A percentile compares a stretch with the other conserved stretches of the same genome.
Conservation (phyloP, 352 stramenopile genomes). For the Phytophthora fragariaefolia region DNA sequence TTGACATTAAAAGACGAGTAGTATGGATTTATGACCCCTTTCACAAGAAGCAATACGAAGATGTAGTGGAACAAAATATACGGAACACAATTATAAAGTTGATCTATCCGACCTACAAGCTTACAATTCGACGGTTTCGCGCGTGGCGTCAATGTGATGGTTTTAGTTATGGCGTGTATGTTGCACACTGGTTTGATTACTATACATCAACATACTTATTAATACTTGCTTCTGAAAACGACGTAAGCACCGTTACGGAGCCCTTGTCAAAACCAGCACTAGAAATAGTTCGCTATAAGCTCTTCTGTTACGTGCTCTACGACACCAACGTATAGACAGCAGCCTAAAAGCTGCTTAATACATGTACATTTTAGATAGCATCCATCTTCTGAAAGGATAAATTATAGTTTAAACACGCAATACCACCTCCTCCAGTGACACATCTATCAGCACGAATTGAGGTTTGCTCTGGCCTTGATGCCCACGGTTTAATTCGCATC, state of each 20-base stretch:
- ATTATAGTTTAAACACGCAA: background rate
- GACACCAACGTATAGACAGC: slow-evolving; percentile 1
- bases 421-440: too few species aligned
- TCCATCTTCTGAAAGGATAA: too few species aligned
- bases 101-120: background rate
- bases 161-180: slow-evolving; percentile 13
- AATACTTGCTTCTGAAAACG: background rate
- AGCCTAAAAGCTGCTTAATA: background rate
- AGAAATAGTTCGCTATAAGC: slow-evolving; percentile 9
- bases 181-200: slow-evolving; percentile 14
- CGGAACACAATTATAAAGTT: background rate
- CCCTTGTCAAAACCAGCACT: background rate
- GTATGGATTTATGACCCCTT: slow-evolving; percentile 14
- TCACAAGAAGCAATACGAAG: slow-evolving; percentile 5
- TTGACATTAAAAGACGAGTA: slow-evolving; percentile 2
- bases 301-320: slow-evolving; percentile 19
- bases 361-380: too few species aligned
- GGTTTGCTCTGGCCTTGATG: too few species aligned
- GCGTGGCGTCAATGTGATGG: slow-evolving; percentile 1
- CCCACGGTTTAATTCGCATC: too few species aligned
- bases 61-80: background rate
- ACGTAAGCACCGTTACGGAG: background rate
- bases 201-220: slow-evolving; percentile 1
- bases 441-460: too few species aligned
- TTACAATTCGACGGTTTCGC: background rate